A percentile compares a stretch with the other conserved stretches of the same genome.
Conservation (phyloP, 495 filamentous ascomycete species). For the Penicillium goetzii region DNA sequence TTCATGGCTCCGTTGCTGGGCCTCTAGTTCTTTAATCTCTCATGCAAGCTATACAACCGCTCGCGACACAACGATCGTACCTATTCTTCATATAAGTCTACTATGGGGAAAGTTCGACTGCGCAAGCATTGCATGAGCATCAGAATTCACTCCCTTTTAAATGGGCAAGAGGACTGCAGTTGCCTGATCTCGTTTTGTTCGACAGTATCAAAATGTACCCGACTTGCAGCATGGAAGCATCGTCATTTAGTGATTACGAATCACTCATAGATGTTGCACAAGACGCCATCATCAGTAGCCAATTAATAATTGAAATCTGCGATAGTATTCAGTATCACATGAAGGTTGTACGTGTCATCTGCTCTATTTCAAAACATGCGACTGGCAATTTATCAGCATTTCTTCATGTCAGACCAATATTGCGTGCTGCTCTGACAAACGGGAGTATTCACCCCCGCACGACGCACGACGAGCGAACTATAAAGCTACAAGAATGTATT, state of each 20-base stretch:
- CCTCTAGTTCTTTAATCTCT: not conserved
- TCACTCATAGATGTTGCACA: not conserved
- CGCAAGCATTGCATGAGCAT: too few species aligned
- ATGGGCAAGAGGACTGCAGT: too few species aligned
- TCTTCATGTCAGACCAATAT: constrained; percentile 32
- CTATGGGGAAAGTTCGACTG: too few species aligned
- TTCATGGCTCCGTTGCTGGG: not conserved
- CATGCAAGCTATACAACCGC: too few species aligned
- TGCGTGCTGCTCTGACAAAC: constrained; percentile 47
- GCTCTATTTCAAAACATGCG: not conserved
- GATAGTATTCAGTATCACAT: not conserved
- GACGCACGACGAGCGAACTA: constrained; percentile 23
- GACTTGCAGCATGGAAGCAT: too few species aligned
- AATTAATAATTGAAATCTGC: not conserved
- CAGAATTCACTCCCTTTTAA: too few species aligned
- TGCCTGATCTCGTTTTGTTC: too few species aligned
- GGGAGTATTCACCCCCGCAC: constrained; percentile 19
- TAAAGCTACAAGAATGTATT: constrained; percentile 11
- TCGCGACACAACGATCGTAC: too few species aligned
- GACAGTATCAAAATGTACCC: too few species aligned
- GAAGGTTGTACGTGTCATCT: constrained; percentile 10
- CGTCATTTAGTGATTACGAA: not conserved
- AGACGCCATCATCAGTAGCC: not conserved
- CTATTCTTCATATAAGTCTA: too few species aligned
- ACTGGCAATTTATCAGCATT: constrained; percentile 36